Conservation (phyloP, 805 yeast genomes). For the Saccharomycopsis sp. region DNA sequence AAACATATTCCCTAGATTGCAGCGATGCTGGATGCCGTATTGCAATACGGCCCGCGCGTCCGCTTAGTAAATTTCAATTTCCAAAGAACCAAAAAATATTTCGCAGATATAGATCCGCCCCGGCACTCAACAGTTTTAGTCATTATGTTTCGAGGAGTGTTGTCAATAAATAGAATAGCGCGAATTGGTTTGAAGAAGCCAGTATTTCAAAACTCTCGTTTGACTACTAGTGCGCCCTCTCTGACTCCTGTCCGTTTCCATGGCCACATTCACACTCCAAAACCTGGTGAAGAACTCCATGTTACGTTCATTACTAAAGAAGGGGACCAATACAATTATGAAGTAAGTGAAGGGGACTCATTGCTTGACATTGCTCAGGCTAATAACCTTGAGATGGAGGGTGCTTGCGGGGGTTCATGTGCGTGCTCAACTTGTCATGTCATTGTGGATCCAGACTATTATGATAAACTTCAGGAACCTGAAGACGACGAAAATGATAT, state of each 20-base stretch:
- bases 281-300: constrained; percentile 85
- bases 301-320: constrained; percentile 89
- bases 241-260: constrained; percentile 35
- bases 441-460: constrained; percentile 90
- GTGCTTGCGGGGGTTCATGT: constrained; percentile 98
- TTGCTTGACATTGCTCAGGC: constrained; percentile 93
- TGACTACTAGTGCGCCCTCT: constrained; percentile 26
- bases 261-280: constrained; percentile 86
- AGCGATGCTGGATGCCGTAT: no score
- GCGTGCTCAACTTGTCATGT: constrained; percentile 98
- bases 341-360: constrained; percentile 89
- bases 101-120: neutral
- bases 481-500: constrained; percentile 97
- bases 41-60: neutral
- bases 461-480: constrained; percentile 89
- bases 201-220: neutral
- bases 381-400: constrained; percentile 90
- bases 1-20: no score
- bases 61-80: neutral
- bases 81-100: neutral
- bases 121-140: neutral
- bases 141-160: neutral
- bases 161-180: neutral
- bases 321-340: constrained; percentile 73
- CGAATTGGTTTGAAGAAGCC: neutral